A percentile compares a stretch with the other conserved stretches of the same genome.
phyloP scores from a whole-genome alignment of 208 protist species.

The Acanthamoeba healyi region DNA sequence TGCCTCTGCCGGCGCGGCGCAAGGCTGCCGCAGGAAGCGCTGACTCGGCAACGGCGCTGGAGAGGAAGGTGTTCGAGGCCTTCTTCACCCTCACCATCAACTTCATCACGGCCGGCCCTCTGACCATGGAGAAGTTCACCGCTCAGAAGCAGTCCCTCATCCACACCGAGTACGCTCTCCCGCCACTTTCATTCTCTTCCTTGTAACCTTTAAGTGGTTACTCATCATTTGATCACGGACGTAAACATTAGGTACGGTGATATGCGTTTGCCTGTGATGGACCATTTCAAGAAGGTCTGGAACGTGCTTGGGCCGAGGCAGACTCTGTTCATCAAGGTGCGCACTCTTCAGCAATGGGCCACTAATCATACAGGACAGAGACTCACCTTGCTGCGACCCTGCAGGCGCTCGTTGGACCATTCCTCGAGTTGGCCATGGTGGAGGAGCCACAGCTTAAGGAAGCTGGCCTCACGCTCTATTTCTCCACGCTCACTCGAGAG shows the following conservation, averaged over 20 bases:
- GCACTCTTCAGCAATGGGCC: too few relatives aligned
- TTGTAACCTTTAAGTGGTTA: not conserved
- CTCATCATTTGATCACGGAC: not conserved
- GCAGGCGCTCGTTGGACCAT: conserved; percentile 34
- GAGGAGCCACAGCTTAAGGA: conserved; percentile 70
- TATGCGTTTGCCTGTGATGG: conserved; percentile 71
- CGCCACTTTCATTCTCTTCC: not conserved
- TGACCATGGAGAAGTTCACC: conserved; percentile 74
- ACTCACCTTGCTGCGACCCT: too few relatives aligned
- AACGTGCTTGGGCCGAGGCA: conserved; percentile 53
- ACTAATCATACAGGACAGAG: too few relatives aligned
- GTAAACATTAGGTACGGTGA: conserved; percentile 63
- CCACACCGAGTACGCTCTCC: not conserved
- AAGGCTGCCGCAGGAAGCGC: not conserved
- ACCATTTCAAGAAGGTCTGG: conserved; percentile 75
- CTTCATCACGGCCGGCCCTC: conserved; percentile 71
- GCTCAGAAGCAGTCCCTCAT: conserved; percentile 72
- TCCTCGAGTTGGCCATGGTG: conserved; percentile 72
- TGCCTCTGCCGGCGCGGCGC: conserved; percentile 35
- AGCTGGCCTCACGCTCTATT: conserved; percentile 70
- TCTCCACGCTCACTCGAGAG: conserved; percentile 63
- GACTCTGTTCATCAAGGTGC: conserved; percentile 71
- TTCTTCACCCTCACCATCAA: conserved; percentile 73
- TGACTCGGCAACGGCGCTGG: not conserved
- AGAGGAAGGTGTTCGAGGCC: conserved; percentile 59